Percentiles rank a stretch among this genome's conserved stretches.
These are phyloP conservation scores for Lactarius akahatsu DNA, from an alignment of 768 basidiomycete species.

Conservation along the genomic window DNA sequence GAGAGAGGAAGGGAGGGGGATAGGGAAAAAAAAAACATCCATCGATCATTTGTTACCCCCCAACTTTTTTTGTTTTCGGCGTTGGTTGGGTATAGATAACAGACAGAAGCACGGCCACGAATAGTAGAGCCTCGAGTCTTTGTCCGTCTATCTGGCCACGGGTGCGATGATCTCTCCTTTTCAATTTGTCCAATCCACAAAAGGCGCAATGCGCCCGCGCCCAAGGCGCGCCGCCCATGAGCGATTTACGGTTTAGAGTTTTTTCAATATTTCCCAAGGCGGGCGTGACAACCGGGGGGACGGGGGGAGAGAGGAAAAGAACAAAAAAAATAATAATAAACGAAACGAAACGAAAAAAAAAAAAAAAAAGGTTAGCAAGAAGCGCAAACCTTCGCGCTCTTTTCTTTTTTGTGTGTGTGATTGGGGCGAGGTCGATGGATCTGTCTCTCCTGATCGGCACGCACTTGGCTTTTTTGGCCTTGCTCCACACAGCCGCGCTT, in stretches of 20 bases:
- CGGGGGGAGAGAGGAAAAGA: background rate
- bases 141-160: background rate
- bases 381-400: slow-evolving; percentile 2
- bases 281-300: background rate
- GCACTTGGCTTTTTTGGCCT: slow-evolving; percentile 4
- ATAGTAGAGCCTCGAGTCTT: background rate
- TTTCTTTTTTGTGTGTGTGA: background rate
- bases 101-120: background rate
- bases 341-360: background rate
- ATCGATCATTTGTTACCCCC: background rate
- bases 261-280: background rate
- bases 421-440: background rate
- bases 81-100: background rate
- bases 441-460: background rate
- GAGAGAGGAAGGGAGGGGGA: background rate
- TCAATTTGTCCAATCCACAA: background rate
- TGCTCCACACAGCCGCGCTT: background rate
- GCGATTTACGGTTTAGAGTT: background rate
- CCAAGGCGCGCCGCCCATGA: slow-evolving; percentile 12
- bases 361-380: background rate
- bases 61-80: background rate
- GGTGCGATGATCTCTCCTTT: background rate
- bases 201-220: slow-evolving; percentile 5
- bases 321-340: background rate
- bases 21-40: background rate